Conservation (phyloP, 2,329 filamentous ascomycete species). For the Septoria petroselini region DNA sequence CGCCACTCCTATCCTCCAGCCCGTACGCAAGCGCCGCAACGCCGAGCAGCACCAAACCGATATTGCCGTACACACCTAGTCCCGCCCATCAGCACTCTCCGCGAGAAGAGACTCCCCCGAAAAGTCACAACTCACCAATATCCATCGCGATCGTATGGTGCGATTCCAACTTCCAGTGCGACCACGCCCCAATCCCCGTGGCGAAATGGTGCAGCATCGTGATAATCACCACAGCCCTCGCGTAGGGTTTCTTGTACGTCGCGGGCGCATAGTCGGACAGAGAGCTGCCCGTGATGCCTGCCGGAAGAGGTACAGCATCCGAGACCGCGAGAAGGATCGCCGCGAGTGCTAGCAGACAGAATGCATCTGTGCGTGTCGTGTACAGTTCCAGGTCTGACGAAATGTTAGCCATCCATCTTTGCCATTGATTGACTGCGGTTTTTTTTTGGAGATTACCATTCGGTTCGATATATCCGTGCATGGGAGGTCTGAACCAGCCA, state of each 20-base stretch:
- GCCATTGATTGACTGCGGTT: background rate
- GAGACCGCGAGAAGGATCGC: constrained; percentile 35
- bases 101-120: background rate
- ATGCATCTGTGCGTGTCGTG: constrained; percentile 40
- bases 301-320: constrained; percentile 34
- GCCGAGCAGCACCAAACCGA: constrained; percentile 33
- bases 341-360: constrained; percentile 36
- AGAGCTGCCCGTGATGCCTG: constrained; percentile 24
- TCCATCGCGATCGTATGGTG: constrained; percentile 39
- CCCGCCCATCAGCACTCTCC: background rate
- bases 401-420: too few species aligned
- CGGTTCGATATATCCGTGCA: constrained; percentile 26
- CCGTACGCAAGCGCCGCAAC: constrained; percentile 31
- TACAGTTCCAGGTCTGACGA: constrained; percentile 42
- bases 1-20: constrained; percentile 24
- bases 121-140: constrained; percentile 27
- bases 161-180: constrained; percentile 34
- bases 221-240: constrained; percentile 34
- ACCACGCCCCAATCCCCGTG: constrained; percentile 36
- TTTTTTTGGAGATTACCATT: constrained; percentile 25
- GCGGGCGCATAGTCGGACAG: constrained; percentile 19
- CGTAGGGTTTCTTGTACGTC: constrained; percentile 35
- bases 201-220: constrained; percentile 39
- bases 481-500: constrained; percentile 38
- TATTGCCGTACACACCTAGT: constrained; percentile 35